Evolutionary conservation across 805 yeast species (phyloP).

Genomic region (Phaffomyces opuntiae): DNA sequence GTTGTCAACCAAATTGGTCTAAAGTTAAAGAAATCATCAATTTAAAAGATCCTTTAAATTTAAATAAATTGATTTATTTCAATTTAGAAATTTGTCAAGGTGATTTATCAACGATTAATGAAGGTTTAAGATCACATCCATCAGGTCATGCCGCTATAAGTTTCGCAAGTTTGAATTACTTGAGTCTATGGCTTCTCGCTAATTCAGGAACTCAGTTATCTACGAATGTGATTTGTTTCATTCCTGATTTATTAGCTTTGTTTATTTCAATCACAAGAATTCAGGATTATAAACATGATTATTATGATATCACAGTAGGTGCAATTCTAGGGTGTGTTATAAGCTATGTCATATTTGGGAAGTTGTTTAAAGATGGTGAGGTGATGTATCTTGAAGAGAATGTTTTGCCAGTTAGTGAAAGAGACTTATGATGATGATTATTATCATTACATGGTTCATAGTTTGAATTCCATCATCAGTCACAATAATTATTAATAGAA

Average conservation of each 20-base stretch:
- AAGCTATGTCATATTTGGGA: conserved; percentile 11
- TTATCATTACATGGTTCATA: neutral
- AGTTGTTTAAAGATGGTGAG: conserved; percentile 17
- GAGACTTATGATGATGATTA: neutral
- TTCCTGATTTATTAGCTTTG: conserved; percentile 63
- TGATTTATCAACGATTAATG: conserved; percentile 36
- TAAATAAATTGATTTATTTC: conserved; percentile 7
- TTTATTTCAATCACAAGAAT: conserved; percentile 80
- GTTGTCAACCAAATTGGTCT: conserved; percentile 57
- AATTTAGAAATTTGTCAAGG: conserved; percentile 50
- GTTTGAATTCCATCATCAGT: too few species aligned
- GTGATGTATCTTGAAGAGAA: conserved; percentile 11
- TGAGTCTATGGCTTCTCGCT: conserved; percentile 56
- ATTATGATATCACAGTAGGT: conserved; percentile 77
- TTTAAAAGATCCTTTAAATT: conserved; percentile 3
- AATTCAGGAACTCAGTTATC: conserved; percentile 33
- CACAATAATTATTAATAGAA: too few species aligned
- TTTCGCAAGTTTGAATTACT: conserved; percentile 57
- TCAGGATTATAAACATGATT: conserved; percentile 89
- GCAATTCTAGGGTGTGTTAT: conserved; percentile 46
- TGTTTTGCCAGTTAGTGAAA: conserved; percentile 10
- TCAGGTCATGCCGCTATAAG: conserved; percentile 71
- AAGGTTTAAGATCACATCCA: conserved; percentile 77
- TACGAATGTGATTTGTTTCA: conserved; percentile 21
- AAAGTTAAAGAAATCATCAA: conserved; percentile 8